phyloP scores from a whole-genome alignment of 2,329 filamentous ascomycete genomes.

The Botrytis medusae region DNA sequence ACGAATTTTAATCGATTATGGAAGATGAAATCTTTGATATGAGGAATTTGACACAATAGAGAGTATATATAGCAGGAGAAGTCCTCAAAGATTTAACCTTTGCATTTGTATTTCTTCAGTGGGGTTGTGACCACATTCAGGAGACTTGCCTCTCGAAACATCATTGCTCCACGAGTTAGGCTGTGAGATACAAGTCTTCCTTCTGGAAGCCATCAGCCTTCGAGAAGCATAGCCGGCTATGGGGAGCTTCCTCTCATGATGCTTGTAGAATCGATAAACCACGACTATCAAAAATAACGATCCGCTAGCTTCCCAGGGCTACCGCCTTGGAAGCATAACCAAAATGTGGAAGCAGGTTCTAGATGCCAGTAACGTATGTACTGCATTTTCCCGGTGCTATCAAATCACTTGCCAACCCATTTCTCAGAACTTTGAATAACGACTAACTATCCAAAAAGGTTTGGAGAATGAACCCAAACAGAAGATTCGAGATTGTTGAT shows the following conservation, averaged over 20 bases:
- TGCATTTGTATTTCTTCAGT: not conserved
- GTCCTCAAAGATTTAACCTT: not conserved
- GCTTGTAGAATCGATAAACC: not conserved
- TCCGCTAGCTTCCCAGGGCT: not conserved
- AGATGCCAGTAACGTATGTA: not conserved
- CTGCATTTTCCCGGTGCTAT: not conserved
- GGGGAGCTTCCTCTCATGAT: not conserved
- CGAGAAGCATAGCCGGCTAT: not conserved
- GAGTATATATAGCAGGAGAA: not conserved
- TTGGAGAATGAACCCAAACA: not conserved
- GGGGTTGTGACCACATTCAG: not conserved
- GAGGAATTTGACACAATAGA: not conserved
- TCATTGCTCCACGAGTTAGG: not conserved
- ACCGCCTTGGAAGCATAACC: not conserved
- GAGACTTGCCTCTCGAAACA: not conserved
- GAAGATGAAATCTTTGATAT: not conserved
- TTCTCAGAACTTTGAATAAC: not conserved
- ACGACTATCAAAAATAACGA: not conserved
- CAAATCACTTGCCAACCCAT: not conserved
- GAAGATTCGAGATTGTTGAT: not conserved
- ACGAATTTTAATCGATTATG: not conserved
- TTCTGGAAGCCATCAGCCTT: not conserved
- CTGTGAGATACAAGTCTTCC: not conserved
- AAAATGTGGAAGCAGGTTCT: not conserved
- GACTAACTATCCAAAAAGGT: not conserved